Evolutionary conservation across 2,329 filamentous ascomycete genomes (phyloP), one percentile per base, ranked within the genome.

Genomic region (Tolypocladium sp.): DNA sequence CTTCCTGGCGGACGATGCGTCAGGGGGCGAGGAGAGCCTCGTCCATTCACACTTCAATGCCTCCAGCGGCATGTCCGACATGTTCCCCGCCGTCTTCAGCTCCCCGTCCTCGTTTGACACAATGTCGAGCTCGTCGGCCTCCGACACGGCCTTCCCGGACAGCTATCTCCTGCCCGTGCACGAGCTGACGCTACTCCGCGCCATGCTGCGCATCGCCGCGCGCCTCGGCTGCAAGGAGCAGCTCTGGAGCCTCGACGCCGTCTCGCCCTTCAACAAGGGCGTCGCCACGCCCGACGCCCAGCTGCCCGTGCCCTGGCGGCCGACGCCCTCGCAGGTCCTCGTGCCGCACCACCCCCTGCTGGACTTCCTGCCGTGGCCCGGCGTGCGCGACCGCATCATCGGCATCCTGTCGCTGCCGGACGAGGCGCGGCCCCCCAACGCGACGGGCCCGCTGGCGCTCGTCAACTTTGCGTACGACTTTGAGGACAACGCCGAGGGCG

Each of bases 311-410:
- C 74, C 78, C 42, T 79, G 82, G 71, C 77, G 73, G 38, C 83
- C 83, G 15, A 84, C 81, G 0, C 58, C 70, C 12, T 73, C 76
- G 0, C 83, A 85, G 65, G 65, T 75, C 10, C 63, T 73, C 2
- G 70, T 82, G 17, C 78, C 80, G 1, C 83, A 86, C 62, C 83
- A 85, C 63, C 82, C 83, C 1, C 60, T 84, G 15, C 67, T 86
- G 13, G 83, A 86, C 65, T 69, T 85, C 35, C 68, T 86, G 1
- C 83, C 82, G 1, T 86, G 82, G 83, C 81, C 83, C 1, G 71
- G 66, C 22, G 78, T 80, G 41, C 74, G 82, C 9, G 79, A 83
- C 61, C 78, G 78, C 59, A 69, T 82, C 42, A 81, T 86, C 62
- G 73, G 74, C 61, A 71, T 84, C 38, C 72, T 85, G 57, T 71